Percentiles rank a stretch among this genome's conserved stretches.
Conservation (phyloP, 176 grass and related monocot genomes). For the Panicum miliaceum region DNA sequence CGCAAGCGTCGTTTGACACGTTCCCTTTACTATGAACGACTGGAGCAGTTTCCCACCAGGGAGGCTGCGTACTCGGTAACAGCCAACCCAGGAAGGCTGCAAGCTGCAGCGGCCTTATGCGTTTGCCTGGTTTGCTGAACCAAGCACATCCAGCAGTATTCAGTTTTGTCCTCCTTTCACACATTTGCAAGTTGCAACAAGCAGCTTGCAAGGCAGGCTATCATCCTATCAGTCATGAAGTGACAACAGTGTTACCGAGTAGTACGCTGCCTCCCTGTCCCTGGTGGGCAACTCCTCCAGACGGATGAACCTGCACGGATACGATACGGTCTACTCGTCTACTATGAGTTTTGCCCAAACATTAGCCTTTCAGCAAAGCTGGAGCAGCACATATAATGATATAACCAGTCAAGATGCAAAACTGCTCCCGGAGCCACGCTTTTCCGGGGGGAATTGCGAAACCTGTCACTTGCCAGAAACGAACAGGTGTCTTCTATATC, state of each 20-base stretch:
- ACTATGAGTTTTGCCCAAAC: background rate
- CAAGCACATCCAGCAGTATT: no score
- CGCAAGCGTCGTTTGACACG: no score
- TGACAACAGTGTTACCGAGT: background rate
- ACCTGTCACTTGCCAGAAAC: background rate
- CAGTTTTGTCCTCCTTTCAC: background rate
- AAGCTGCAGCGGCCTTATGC: no score
- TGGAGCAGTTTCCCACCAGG: no score
- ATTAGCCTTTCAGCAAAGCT: background rate
- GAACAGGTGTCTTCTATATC: background rate
- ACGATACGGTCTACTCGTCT: background rate
- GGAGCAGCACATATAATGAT: background rate
- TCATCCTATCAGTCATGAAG: background rate
- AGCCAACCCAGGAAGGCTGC: no score
- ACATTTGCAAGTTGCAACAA: no score
- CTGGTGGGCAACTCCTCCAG: no score
- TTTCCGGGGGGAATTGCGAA: background rate
- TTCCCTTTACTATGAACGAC: no score
- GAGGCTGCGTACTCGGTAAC: no score
- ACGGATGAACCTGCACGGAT: background rate
- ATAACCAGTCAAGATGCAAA: background rate
- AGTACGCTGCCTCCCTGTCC: background rate
- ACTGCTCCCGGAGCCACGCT: background rate
- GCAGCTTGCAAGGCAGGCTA: no score
- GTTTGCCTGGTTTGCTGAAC: no score